Conservation (phyloP, 2,329 filamentous ascomycete species). For the Penicillium carneum region DNA sequence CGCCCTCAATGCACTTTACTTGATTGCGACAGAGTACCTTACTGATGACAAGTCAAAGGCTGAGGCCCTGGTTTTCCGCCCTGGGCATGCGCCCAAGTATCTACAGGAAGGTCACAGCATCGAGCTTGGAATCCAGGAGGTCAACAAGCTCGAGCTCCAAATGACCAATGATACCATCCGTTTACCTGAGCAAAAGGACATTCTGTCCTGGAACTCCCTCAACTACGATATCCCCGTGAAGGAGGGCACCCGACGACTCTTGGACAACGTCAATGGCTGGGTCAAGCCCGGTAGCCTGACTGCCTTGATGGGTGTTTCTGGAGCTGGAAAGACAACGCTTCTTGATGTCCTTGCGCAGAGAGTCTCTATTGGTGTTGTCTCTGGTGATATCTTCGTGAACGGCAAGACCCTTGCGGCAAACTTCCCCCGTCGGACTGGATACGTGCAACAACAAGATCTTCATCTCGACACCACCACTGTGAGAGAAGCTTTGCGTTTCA, state of each 20-base stretch:
- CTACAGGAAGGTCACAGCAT: constrained; percentile 22
- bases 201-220: constrained; percentile 60
- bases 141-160: constrained; percentile 24
- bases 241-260: constrained; percentile 31
- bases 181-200: constrained; percentile 26
- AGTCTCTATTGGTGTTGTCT: constrained; percentile 66
- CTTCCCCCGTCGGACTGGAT: constrained; percentile 70
- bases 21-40: constrained; percentile 52
- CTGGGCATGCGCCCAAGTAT: constrained; percentile 52
- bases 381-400: constrained; percentile 70
- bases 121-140: constrained; percentile 14
- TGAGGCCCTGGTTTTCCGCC: constrained; percentile 75
- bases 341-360: constrained; percentile 65
- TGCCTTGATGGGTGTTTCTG: constrained; percentile 66
- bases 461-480: constrained; percentile 83
- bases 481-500: constrained; percentile 83
- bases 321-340: constrained; percentile 67
- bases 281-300: constrained; percentile 63
- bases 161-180: constrained; percentile 24
- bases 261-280: constrained; percentile 60
- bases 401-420: constrained; percentile 62
- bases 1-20: constrained; percentile 66
- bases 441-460: constrained; percentile 74
- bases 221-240: constrained; percentile 71
- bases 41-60: constrained; percentile 74